phyloP scores from a whole-genome alignment of 257 asterid genomes.

The Apocynum venetum region DNA sequence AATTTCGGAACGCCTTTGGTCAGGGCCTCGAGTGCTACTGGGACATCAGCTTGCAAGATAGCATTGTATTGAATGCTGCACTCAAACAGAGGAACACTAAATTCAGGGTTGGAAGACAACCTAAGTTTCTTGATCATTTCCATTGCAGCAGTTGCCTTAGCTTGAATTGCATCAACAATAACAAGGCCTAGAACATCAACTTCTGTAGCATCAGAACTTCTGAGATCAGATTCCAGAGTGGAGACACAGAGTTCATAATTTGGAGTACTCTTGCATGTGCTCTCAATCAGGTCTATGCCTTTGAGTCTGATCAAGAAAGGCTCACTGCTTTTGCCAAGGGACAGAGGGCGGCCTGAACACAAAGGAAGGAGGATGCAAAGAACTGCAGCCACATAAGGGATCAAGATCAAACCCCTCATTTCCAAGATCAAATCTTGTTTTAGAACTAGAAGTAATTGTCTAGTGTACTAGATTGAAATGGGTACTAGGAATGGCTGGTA shows the following conservation, averaged over 20 bases:
- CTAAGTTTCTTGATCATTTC: conserved; percentile 13
- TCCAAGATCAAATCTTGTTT: neutral
- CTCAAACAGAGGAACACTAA: neutral
- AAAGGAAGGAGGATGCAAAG: neutral
- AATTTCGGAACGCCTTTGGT: conserved; percentile 28
- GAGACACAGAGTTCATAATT: conserved; percentile 41
- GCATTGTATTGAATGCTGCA: conserved; percentile 21
- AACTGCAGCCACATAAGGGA: conserved; percentile 1
- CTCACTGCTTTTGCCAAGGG: neutral
- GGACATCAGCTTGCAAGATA: conserved; percentile 24
- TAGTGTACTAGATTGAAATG: neutral
- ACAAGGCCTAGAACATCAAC: conserved; percentile 28
- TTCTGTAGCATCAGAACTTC: conserved; percentile 21
- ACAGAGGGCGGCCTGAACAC: neutral
- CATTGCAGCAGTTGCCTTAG: conserved; percentile 8
- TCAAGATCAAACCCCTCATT: conserved; percentile 10
- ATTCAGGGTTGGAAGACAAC: conserved; percentile 15
- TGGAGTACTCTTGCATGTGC: conserved; percentile 49
- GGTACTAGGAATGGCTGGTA: neutral
- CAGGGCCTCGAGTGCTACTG: conserved; percentile 23
- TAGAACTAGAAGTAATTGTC: neutral
- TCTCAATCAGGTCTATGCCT: conserved; percentile 23
- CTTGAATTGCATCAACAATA: conserved; percentile 17
- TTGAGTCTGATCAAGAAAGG: conserved; percentile 12
- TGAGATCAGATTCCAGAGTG: conserved; percentile 11